Conservation (phyloP, 768 basidiomycete species). For the Auriculariales sp. region DNA sequence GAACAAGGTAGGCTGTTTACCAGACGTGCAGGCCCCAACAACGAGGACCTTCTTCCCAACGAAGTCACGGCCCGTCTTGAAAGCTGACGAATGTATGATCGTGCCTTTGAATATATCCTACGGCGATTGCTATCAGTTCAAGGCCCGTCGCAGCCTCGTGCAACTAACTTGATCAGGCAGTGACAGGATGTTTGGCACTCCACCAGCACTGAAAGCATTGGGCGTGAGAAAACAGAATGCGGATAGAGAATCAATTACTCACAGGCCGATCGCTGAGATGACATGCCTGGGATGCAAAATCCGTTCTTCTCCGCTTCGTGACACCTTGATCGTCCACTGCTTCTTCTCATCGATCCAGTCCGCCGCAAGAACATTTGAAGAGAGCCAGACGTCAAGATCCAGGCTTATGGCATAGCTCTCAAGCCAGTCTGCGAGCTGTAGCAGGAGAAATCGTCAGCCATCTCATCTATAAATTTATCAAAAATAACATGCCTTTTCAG, state of each 20-base stretch:
- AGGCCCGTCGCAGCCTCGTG: background rate
- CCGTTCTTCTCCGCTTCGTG: conserved; percentile 15
- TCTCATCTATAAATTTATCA: background rate
- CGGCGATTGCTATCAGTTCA: conserved; percentile 1
- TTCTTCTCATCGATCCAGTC: conserved; percentile 14
- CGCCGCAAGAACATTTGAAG: conserved; percentile 8
- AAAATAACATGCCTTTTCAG: conserved; percentile 22
- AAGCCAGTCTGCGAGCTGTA: conserved; percentile 49
- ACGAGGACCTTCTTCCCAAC: conserved; percentile 58
- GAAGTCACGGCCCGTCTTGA: conserved; percentile 39
- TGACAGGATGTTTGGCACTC: conserved; percentile 28
- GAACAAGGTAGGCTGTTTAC: too few relatives aligned
- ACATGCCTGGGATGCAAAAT: conserved; percentile 26
- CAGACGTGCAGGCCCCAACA: conserved; percentile 50
- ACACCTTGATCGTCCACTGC: conserved; percentile 10
- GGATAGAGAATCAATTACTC: too few relatives aligned
- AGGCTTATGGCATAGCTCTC: conserved; percentile 45
- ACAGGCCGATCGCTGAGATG: conserved; percentile 43
- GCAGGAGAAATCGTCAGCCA: background rate
- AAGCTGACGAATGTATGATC: conserved; percentile 41
- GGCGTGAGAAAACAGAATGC: too few relatives aligned
- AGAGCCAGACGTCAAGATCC: conserved; percentile 51
- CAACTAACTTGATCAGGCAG: conserved; percentile 19
- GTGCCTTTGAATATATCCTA: conserved; percentile 50
- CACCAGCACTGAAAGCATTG: too few relatives aligned